phyloP scores from a whole-genome alignment of 768 basidiomycete genomes.

The Mycena chlorophos region DNA sequence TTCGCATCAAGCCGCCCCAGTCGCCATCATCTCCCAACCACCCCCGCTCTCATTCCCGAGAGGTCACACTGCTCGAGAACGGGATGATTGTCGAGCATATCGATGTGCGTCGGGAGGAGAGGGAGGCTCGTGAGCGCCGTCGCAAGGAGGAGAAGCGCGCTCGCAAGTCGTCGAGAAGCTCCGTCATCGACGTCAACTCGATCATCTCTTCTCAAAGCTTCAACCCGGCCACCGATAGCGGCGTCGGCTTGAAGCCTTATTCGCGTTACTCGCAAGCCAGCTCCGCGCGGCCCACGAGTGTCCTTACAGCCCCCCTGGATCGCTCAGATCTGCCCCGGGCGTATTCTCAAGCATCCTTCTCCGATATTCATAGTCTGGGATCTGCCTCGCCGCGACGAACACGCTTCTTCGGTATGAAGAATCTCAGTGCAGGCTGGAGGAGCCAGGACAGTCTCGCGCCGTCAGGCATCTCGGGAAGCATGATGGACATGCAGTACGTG shows the following conservation, averaged over 20 bases:
- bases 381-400: constrained; percentile 68
- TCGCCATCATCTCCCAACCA: constrained; percentile 45
- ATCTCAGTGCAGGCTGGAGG: constrained; percentile 68
- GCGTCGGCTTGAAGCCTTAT: constrained; percentile 53
- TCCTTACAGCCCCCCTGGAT: constrained; percentile 58
- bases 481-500: constrained; percentile 91
- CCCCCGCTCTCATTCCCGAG: constrained; percentile 58
- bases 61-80: constrained; percentile 81
- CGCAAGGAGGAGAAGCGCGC: constrained; percentile 71
- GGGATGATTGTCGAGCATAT: constrained; percentile 90
- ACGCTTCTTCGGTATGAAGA: constrained; percentile 77
- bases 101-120: constrained; percentile 77
- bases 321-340: constrained; percentile 63
- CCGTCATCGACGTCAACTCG: constrained; percentile 69
- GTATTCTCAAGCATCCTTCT: constrained; percentile 78
- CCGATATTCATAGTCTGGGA: constrained; percentile 73
- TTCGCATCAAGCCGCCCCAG: constrained; percentile 69
- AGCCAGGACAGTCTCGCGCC: constrained; percentile 81
- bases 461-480: constrained; percentile 83
- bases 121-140: constrained; percentile 68
- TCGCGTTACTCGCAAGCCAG: constrained; percentile 60
- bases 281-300: constrained; percentile 60
- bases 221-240: constrained; percentile 56
- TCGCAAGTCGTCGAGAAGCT: constrained; percentile 73
- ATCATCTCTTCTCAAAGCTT: constrained; percentile 68